Evolutionary conservation across 1,139 yeast species (phyloP).

Genomic region (Debaryomycetaceae sp.): DNA sequence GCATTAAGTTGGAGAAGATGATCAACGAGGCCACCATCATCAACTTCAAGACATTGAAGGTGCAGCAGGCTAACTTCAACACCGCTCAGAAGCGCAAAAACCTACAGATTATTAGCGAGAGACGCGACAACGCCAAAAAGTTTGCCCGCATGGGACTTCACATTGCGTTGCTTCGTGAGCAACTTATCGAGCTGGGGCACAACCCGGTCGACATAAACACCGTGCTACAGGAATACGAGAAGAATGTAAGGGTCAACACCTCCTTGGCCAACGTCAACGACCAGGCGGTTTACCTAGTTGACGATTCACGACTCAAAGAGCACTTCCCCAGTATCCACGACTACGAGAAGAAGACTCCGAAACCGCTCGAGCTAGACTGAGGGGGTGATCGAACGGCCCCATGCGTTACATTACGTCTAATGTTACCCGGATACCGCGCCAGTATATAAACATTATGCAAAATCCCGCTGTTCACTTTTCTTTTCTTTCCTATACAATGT

Average conservation of each 20-base stretch:
- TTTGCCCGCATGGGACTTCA: constrained; percentile 60
- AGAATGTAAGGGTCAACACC: constrained; percentile 50
- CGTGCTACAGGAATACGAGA: constrained; percentile 52
- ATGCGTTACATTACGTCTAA: not conserved
- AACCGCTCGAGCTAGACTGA: not conserved
- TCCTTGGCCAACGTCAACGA: constrained; percentile 52
- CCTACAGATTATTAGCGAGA: constrained; percentile 42
- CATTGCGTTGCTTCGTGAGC: constrained; percentile 57
- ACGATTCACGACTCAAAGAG: constrained; percentile 27
- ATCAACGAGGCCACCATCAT: constrained; percentile 36
- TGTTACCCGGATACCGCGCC: constrained; percentile 20
- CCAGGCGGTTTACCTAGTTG: constrained; percentile 56
- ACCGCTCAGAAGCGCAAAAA: constrained; percentile 46
- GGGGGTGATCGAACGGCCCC: not conserved
- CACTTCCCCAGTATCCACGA: constrained; percentile 6
- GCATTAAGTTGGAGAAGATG: constrained; percentile 39
- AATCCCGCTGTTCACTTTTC: constrained; percentile 10
- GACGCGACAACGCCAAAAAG: constrained; percentile 45
- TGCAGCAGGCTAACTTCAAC: constrained; percentile 40
- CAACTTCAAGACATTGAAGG: constrained; percentile 38
- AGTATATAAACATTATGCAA: constrained; percentile 3
- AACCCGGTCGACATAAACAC: constrained; percentile 51
- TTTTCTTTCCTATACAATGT: constrained; percentile 62
- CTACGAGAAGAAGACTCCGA: constrained; percentile 3
- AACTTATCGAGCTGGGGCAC: constrained; percentile 46